Percentiles rank a stretch among this genome's conserved stretches.
Conservation (phyloP, 2,329 filamentous ascomycete genomes). For the Tolypocladium tropicale region DNA sequence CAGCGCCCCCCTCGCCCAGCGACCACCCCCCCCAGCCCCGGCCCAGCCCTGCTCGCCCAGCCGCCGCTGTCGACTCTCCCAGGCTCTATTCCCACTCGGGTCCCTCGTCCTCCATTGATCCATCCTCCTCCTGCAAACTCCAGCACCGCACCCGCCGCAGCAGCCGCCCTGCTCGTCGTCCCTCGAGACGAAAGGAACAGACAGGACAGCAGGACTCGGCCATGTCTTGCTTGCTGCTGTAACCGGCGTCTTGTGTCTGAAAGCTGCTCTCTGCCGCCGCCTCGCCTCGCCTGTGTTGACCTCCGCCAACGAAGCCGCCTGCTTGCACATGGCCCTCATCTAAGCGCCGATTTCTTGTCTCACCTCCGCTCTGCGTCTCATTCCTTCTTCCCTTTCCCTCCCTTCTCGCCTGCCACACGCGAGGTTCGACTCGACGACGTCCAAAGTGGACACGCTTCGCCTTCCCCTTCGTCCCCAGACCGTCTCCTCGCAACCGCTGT, state of each 20-base stretch:
- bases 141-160: neutral
- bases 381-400: slow-evolving; percentile 13
- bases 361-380: slow-evolving; percentile 9
- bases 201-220: neutral
- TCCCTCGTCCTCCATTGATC: neutral
- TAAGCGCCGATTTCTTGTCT: slow-evolving; percentile 11
- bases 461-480: slow-evolving; percentile 8
- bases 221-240: slow-evolving; percentile 1
- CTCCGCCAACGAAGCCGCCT: neutral
- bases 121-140: neutral
- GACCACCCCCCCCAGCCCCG: neutral
- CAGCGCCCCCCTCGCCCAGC: too few species aligned
- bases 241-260: neutral
- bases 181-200: neutral
- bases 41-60: neutral
- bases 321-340: slow-evolving; percentile 8
- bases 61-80: neutral
- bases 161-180: neutral
- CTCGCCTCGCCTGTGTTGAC: neutral
- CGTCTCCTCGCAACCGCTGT: slow-evolving; percentile 1
- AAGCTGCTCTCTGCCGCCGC: neutral
- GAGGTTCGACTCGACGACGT: slow-evolving; percentile 8
- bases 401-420: slow-evolving; percentile 6
- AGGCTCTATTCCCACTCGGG: neutral
- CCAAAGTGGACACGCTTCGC: slow-evolving; percentile 5